A percentile compares a stretch with the other conserved stretches of the same genome.
Conservation (phyloP, 1,284 basidiomycete species). For the Irpex sp. region DNA sequence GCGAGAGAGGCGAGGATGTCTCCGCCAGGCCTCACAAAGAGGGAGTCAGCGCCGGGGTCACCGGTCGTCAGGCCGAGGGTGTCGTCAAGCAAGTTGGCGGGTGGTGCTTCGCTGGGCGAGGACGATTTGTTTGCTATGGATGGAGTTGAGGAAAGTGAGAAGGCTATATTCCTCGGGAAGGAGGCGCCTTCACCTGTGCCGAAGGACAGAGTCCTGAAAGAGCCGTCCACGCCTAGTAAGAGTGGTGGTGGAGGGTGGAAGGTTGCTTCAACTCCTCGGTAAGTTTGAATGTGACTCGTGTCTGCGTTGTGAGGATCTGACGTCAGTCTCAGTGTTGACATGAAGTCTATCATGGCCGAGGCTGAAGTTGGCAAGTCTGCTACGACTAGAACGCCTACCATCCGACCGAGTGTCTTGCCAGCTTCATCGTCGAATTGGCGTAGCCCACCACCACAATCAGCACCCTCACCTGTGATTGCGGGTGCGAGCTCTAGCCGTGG, state of each 20-base stretch:
- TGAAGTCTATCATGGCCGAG: constrained; percentile 85
- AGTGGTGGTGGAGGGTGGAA: constrained; percentile 29
- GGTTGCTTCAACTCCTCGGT: constrained; percentile 34
- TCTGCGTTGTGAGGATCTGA: background rate
- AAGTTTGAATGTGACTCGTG: constrained; percentile 19
- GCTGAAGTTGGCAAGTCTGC: constrained; percentile 35
- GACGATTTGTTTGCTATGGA: constrained; percentile 68
- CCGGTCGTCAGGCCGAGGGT: constrained; percentile 23
- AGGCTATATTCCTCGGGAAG: constrained; percentile 9
- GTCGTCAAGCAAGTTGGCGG: constrained; percentile 10
- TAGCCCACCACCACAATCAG: constrained; percentile 4
- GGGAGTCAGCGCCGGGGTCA: constrained; percentile 23
- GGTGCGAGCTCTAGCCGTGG: constrained; percentile 1
- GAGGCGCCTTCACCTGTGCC: background rate
- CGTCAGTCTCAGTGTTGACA: constrained; percentile 53
- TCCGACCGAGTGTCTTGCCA: constrained; percentile 1
- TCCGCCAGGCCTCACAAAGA: constrained; percentile 31
- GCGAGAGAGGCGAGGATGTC: constrained; percentile 42
- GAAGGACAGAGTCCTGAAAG: background rate
- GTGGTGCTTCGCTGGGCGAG: constrained; percentile 20
- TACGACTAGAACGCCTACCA: constrained; percentile 1
- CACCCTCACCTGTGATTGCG: background rate
- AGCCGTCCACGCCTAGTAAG: constrained; percentile 5
- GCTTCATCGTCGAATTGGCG: constrained; percentile 9
- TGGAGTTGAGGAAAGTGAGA: constrained; percentile 32